Evolutionary conservation across 2,329 filamentous ascomycete species (phyloP).

Genomic region (Dactylellina haptotyla): DNA sequence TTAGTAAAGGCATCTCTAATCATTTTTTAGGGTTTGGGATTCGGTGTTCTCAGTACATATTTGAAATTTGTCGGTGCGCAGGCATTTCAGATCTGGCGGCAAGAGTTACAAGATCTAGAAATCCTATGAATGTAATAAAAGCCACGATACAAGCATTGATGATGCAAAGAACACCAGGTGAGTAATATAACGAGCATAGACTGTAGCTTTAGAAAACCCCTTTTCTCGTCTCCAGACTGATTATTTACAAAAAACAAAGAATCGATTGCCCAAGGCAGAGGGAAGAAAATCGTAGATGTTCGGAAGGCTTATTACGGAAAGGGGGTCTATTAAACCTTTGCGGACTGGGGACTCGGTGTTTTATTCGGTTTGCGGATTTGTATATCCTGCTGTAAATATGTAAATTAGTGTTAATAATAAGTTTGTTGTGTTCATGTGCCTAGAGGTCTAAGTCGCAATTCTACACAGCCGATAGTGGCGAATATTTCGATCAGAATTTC

Average conservation of each 20-base stretch:
- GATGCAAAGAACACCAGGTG: constrained; percentile 78
- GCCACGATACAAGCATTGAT: constrained; percentile 84
- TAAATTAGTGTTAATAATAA: neutral
- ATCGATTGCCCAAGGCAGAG: constrained; percentile 75
- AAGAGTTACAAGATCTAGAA: constrained; percentile 82
- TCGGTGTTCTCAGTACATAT: constrained; percentile 88
- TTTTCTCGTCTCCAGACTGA: neutral
- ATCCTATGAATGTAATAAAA: constrained; percentile 98
- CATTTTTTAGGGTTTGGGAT: constrained; percentile 81
- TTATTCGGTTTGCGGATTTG: constrained; percentile 2
- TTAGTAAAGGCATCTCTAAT: too few relatives aligned
- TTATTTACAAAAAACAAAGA: neutral
- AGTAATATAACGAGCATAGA: constrained; percentile 1
- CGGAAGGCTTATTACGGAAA: constrained; percentile 87
- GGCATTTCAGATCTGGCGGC: constrained; percentile 90
- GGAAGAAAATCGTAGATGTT: constrained; percentile 95
- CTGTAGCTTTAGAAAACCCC: neutral
- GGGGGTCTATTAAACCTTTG: constrained; percentile 51
- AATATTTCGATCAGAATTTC: too few relatives aligned
- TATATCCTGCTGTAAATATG: constrained; percentile 22
- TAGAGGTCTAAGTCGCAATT: neutral
- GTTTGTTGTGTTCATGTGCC: neutral
- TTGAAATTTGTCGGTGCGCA: constrained; percentile 87
- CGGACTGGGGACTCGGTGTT: neutral
- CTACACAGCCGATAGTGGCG: too few relatives aligned